Conservation (phyloP, 495 filamentous ascomycete species). For the Penicillium subrubescens region DNA sequence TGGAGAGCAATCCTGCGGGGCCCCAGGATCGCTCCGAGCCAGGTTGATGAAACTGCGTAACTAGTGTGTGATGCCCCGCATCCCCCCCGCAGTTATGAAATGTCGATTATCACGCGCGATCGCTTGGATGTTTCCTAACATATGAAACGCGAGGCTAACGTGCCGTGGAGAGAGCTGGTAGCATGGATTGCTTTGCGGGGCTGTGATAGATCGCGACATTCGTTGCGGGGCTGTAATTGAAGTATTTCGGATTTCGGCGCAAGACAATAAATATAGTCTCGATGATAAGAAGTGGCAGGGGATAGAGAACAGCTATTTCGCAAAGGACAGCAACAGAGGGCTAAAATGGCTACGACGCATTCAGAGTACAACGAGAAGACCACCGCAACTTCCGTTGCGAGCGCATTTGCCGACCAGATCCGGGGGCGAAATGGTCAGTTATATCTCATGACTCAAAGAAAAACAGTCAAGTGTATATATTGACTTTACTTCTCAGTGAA, state of each 20-base stretch:
- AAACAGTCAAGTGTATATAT: neutral
- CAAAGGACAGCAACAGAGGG: neutral
- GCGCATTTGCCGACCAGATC: conserved; percentile 40
- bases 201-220: neutral
- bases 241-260: neutral
- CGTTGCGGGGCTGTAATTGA: conserved; percentile 4
- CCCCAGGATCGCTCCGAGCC: neutral
- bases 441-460: neutral
- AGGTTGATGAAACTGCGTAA: neutral
- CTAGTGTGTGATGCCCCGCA: conserved; percentile 11
- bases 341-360: conserved; percentile 27
- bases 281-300: neutral
- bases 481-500: conserved; percentile 26
- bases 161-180: neutral
- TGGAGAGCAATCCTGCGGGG: conserved; percentile 21
- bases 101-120: neutral
- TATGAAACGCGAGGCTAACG: neutral
- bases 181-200: neutral
- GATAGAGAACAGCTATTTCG: neutral
- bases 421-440: conserved; percentile 36
- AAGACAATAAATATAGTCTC: neutral
- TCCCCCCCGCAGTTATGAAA: conserved; percentile 13
- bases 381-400: conserved; percentile 45
- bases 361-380: conserved; percentile 46
- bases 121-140: neutral